A percentile compares a stretch with the other conserved stretches of the same genome.
phyloP scores from a whole-genome alignment of 2,329 filamentous ascomycete genomes.

The Fusarium sterilihyphosum region DNA sequence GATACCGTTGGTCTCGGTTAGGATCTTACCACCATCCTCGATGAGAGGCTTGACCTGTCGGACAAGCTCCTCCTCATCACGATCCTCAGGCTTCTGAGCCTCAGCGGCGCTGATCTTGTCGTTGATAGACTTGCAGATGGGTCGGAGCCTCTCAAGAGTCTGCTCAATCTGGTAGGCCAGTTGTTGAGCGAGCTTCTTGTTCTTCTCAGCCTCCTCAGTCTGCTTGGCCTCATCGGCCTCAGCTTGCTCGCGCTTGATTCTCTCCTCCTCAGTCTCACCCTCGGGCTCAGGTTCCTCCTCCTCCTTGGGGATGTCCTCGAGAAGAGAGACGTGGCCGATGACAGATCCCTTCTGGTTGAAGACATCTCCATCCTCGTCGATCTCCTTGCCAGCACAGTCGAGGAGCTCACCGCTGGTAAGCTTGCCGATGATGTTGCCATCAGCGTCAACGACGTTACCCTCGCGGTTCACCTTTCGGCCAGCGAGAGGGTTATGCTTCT shows the following conservation, averaged over 20 bases:
- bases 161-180: constrained; percentile 79
- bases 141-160: constrained; percentile 84
- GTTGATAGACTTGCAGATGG: constrained; percentile 86
- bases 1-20: constrained; percentile 86
- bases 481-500: constrained; percentile 61
- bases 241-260: constrained; percentile 46
- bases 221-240: constrained; percentile 56
- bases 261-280: constrained; percentile 59
- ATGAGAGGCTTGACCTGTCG: constrained; percentile 87
- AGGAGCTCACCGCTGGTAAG: constrained; percentile 73
- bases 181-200: constrained; percentile 80
- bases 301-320: constrained; percentile 63
- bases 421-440: constrained; percentile 71
- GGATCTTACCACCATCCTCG: constrained; percentile 83
- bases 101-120: constrained; percentile 86
- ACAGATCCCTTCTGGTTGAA: constrained; percentile 74
- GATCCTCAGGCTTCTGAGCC: constrained; percentile 82
- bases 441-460: constrained; percentile 67
- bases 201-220: constrained; percentile 68
- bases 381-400: constrained; percentile 73
- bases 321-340: constrained; percentile 73
- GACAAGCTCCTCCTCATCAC: constrained; percentile 90
- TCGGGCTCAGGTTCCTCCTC: constrained; percentile 55
- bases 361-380: constrained; percentile 77
- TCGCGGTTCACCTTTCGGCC: constrained; percentile 67